Percentiles rank a stretch among this genome's conserved stretches.
These are phyloP conservation scores for Drechslera avenae DNA, from an alignment of 2,329 filamentous ascomycete genomes.

Conservation along the genomic window DNA sequence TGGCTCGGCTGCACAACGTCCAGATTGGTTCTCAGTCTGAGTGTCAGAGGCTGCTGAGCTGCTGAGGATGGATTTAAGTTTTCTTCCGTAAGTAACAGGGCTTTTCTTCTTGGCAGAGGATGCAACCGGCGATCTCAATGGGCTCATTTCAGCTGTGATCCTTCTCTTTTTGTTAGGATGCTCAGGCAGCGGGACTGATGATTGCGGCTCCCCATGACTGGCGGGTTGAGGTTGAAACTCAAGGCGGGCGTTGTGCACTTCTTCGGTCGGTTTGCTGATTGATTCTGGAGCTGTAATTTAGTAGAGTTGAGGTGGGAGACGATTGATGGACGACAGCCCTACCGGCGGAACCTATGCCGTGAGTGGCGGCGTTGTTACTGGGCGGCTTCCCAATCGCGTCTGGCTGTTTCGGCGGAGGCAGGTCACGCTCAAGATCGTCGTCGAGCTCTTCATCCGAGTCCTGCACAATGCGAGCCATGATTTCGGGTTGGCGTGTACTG, in stretches of 20 bases:
- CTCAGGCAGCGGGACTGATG: constrained; percentile 26
- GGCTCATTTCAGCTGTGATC: constrained; percentile 16
- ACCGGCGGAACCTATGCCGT: constrained; percentile 41
- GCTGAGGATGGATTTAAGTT: constrained; percentile 8
- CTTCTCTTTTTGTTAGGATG: constrained; percentile 33
- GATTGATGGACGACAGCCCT: constrained; percentile 3
- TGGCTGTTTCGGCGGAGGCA: constrained; percentile 13
- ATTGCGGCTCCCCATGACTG: constrained; percentile 20
- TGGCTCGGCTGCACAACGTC: not conserved
- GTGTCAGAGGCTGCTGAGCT: constrained; percentile 6
- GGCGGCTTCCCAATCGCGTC: constrained; percentile 23
- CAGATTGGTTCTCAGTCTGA: not conserved
- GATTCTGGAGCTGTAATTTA: constrained; percentile 22
- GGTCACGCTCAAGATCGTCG: constrained; percentile 33
- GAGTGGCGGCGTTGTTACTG: constrained; percentile 7
- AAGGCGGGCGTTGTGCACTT: constrained; percentile 35
- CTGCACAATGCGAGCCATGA: constrained; percentile 39
- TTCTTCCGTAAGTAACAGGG: constrained; percentile 17
- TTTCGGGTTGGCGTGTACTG: constrained; percentile 3
- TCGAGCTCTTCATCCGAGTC: constrained; percentile 47
- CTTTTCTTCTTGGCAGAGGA: constrained; percentile 7
- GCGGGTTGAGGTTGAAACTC: constrained; percentile 25
- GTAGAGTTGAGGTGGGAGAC: not conserved
- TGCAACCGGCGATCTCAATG: not conserved
- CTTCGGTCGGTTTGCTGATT: constrained; percentile 30